Evolutionary conservation across 169 alveolate species (phyloP).

Genomic region (Plasmodium falciparum): DNA sequence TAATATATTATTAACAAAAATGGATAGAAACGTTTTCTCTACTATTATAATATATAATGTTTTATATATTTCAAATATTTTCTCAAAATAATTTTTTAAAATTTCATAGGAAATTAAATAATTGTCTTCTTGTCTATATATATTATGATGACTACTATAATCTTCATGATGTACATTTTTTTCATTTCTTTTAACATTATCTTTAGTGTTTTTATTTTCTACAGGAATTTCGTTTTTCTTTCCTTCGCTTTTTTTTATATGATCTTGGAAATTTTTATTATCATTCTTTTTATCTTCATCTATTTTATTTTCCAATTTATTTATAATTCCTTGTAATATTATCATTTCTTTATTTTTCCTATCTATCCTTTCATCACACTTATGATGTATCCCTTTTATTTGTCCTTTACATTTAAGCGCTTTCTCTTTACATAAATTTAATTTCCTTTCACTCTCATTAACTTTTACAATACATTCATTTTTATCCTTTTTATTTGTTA

Average conservation of each 20-base stretch:
- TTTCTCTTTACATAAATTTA: slow-evolving; percentile 33
- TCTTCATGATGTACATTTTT: not conserved
- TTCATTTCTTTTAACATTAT: slow-evolving; percentile 8
- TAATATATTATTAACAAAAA: not conserved
- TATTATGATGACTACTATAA: not conserved
- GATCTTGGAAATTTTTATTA: too few species aligned
- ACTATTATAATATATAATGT: slow-evolving; percentile 30
- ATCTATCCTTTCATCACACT: slow-evolving; percentile 17
- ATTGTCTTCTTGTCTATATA: not conserved
- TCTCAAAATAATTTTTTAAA: slow-evolving; percentile 12
- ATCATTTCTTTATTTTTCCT: slow-evolving; percentile 20
- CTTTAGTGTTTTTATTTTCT: too few species aligned
- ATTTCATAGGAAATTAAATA: slow-evolving; percentile 42
- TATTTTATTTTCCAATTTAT: slow-evolving; percentile 26
- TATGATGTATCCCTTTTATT: not conserved
- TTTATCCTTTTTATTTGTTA: not conserved
- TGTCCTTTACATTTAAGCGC: slow-evolving; percentile 12
- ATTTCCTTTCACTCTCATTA: slow-evolving; percentile 5
- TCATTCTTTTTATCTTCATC: not conserved
- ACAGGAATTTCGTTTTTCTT: too few species aligned
- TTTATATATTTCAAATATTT: slow-evolving; percentile 51
- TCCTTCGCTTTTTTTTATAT: too few species aligned
- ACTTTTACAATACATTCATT: slow-evolving; percentile 1
- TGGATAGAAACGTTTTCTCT: slow-evolving; percentile 16
- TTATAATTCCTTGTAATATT: slow-evolving; percentile 17